A percentile compares a stretch with the other conserved stretches of the same genome.
Conservation (phyloP, 441 rosid genomes). For the Croton setiger region DNA sequence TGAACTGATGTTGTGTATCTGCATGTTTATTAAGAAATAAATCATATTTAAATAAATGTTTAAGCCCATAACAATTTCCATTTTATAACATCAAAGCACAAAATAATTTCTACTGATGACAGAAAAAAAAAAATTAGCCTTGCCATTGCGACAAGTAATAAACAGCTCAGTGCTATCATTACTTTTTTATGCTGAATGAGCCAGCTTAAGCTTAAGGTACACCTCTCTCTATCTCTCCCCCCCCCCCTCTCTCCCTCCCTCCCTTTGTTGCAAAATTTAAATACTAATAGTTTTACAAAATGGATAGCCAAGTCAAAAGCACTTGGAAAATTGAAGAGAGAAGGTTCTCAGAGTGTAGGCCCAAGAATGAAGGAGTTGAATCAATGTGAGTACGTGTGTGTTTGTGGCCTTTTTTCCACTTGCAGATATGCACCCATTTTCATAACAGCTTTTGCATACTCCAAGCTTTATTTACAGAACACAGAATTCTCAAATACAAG, state of each 20-base stretch:
- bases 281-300: not conserved
- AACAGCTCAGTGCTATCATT: not conserved
- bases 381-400: too few species aligned
- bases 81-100: not conserved
- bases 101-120: too few species aligned
- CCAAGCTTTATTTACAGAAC: not conserved
- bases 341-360: not conserved
- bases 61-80: not conserved
- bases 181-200: not conserved
- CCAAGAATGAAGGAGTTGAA: not conserved
- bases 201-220: not conserved
- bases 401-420: not conserved
- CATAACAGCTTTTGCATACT: not conserved
- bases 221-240: too few species aligned
- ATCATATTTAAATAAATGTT: not conserved
- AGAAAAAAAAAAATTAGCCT: not conserved
- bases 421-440: not conserved
- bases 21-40: conserved; percentile 23
- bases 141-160: not conserved
- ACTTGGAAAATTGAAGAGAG: not conserved
- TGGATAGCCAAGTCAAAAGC: not conserved
- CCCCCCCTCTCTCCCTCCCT: not conserved
- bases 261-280: not conserved
- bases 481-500: not conserved
- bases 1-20: conserved; percentile 93